Conservation (phyloP, 2,329 filamentous ascomycete species). For the Trichoderma cornu-damae region DNA sequence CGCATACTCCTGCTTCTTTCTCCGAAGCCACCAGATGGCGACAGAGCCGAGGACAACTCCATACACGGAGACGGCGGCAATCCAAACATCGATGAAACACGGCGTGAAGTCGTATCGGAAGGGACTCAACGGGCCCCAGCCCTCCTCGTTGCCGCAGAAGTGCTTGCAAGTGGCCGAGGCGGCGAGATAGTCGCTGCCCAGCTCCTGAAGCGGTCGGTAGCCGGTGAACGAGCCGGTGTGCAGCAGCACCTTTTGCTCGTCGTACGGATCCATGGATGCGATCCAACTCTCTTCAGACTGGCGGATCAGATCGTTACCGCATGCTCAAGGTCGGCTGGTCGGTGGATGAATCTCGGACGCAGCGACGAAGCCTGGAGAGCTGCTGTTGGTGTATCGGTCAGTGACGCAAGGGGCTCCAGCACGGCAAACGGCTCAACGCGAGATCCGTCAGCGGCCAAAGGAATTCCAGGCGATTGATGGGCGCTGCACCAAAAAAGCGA, state of each 20-base stretch:
- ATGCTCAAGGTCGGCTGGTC: conserved; percentile 23
- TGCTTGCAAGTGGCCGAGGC: conserved; percentile 50
- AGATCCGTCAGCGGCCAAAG: background rate
- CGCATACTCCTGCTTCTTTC: conserved; percentile 58
- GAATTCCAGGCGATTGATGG: background rate
- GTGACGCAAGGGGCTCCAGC: conserved; percentile 10
- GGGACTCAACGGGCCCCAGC: conserved; percentile 90
- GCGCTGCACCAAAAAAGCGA: background rate
- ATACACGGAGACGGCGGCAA: conserved; percentile 70
- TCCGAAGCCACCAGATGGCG: conserved; percentile 75
- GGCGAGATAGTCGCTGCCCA: conserved; percentile 58
- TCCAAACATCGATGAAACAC: conserved; percentile 92
- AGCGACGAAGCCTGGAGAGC: background rate
- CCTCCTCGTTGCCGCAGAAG: conserved; percentile 81
- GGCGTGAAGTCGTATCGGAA: conserved; percentile 91
- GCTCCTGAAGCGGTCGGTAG: conserved; percentile 44
- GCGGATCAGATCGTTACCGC: conserved; percentile 10
- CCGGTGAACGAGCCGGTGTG: conserved; percentile 59
- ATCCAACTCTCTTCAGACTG: conserved; percentile 9
- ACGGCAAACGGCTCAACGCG: background rate
- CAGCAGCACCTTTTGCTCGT: conserved; percentile 45
- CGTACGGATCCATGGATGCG: conserved; percentile 30
- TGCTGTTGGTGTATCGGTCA: conserved; percentile 14
- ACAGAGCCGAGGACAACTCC: conserved; percentile 72
- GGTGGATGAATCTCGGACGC: conserved; percentile 10